phyloP scores from a whole-genome alignment of 1,284 basidiomycete genomes.

The Tremellales sp. region DNA sequence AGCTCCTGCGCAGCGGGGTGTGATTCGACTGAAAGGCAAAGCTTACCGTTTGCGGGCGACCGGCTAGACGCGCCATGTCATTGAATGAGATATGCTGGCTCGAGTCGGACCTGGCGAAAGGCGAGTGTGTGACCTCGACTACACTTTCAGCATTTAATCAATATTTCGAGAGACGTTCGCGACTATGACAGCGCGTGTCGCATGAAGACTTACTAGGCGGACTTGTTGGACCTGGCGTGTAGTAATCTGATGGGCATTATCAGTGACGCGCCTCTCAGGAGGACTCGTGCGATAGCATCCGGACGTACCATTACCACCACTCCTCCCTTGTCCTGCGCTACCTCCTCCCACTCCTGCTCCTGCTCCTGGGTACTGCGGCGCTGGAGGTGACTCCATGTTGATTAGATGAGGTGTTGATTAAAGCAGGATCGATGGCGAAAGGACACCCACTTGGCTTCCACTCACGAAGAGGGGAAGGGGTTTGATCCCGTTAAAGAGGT shows the following conservation, averaged over 20 bases:
- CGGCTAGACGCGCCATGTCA: slow-evolving; percentile 60
- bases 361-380: not conserved
- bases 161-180: not conserved
- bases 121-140: slow-evolving; percentile 55
- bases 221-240: slow-evolving; percentile 25
- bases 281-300: not conserved
- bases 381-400: not conserved
- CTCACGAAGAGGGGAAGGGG: too few species aligned
- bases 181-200: not conserved
- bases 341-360: not conserved
- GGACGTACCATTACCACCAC: too few species aligned
- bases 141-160: slow-evolving; percentile 3
- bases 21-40: not conserved
- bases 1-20: slow-evolving; percentile 15
- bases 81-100: slow-evolving; percentile 57
- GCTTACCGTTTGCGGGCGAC: slow-evolving; percentile 75
- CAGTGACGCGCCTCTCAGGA: not conserved
- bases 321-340: not conserved
- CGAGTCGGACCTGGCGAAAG: slow-evolving; percentile 60
- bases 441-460: too few species aligned
- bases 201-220: slow-evolving; percentile 28
- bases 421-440: too few species aligned
- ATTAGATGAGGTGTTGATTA: too few species aligned
- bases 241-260: slow-evolving; percentile 12
- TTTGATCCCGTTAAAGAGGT: too few species aligned